Conservation (phyloP, 139 green algal species). For the Coelastrella sp. region DNA sequence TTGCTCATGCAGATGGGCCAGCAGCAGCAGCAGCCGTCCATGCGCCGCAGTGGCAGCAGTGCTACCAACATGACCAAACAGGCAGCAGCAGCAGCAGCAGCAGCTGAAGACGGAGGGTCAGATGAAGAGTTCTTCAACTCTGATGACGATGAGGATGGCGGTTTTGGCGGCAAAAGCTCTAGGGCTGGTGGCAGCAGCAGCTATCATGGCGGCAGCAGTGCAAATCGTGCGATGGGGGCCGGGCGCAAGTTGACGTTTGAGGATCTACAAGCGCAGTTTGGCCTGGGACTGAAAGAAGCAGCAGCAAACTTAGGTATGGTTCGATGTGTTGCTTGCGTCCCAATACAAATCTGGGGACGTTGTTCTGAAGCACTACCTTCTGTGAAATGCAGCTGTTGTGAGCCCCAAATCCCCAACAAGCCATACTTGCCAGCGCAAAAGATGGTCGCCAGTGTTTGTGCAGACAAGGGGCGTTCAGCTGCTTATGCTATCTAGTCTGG, state of each 20-base stretch:
- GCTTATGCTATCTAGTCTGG: no score
- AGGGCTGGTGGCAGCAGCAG: background rate
- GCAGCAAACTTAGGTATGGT: constrained; percentile 75
- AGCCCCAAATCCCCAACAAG: no score
- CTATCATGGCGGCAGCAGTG: background rate
- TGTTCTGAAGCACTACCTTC: no score
- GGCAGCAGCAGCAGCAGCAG: constrained; percentile 12
- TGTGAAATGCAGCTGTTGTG: no score
- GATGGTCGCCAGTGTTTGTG: no score
- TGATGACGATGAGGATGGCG: constrained; percentile 31
- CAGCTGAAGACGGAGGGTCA: background rate
- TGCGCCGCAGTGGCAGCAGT: background rate
- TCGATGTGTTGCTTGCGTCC: no score
- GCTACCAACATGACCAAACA: background rate
- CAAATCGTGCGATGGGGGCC: constrained; percentile 48
- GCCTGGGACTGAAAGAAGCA: constrained; percentile 88
- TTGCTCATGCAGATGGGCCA: constrained; percentile 10
- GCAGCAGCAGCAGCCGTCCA: constrained; percentile 24
- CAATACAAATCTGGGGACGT: no score
- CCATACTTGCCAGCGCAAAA: no score
- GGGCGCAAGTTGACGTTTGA: constrained; percentile 71
- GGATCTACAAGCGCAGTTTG: constrained; percentile 89
- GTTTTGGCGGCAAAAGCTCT: background rate
- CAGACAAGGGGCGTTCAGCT: no score
- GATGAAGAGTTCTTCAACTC: constrained; percentile 6